phyloP scores from a whole-genome alignment of 768 basidiomycete genomes.

The Tephrocybe sp. region DNA sequence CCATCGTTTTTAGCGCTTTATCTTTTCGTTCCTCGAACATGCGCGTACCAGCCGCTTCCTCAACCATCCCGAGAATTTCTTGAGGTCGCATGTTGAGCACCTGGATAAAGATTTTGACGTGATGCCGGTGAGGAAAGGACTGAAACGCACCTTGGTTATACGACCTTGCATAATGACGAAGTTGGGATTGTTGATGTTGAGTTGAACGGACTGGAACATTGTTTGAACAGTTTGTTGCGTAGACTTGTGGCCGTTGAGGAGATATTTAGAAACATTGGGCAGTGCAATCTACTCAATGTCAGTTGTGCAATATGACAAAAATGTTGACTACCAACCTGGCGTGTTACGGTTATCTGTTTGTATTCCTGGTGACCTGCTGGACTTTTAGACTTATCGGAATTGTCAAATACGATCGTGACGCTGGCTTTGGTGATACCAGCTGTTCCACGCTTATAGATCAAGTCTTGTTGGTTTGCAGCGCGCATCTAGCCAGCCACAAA shows the following conservation, averaged over 20 bases:
- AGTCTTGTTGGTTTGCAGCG: slow-evolving; percentile 91
- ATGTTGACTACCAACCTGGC: slow-evolving; percentile 61
- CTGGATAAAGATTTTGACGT: slow-evolving; percentile 26
- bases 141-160: slow-evolving; percentile 80
- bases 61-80: slow-evolving; percentile 97
- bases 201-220: slow-evolving; percentile 93
- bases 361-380: slow-evolving; percentile 79
- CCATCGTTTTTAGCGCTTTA: slow-evolving; percentile 94
- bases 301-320: neutral
- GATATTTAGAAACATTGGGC: slow-evolving; percentile 91
- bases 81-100: slow-evolving; percentile 97
- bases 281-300: slow-evolving; percentile 69
- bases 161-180: slow-evolving; percentile 99
- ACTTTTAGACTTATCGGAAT: slow-evolving; percentile 82
- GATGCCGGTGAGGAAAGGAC: neutral
- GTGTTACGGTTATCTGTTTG: slow-evolving; percentile 93
- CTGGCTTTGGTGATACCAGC: slow-evolving; percentile 96
- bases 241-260: slow-evolving; percentile 93
- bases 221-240: slow-evolving; percentile 83
- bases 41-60: slow-evolving; percentile 96
- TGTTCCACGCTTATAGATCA: slow-evolving; percentile 99
- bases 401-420: slow-evolving; percentile 98
- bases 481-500: slow-evolving; percentile 62
- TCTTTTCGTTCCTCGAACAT: slow-evolving; percentile 99
- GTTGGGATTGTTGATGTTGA: slow-evolving; percentile 99